Evolutionary conservation across 1,284 basidiomycete species (phyloP).

Genomic region (Trametes versicolor): DNA sequence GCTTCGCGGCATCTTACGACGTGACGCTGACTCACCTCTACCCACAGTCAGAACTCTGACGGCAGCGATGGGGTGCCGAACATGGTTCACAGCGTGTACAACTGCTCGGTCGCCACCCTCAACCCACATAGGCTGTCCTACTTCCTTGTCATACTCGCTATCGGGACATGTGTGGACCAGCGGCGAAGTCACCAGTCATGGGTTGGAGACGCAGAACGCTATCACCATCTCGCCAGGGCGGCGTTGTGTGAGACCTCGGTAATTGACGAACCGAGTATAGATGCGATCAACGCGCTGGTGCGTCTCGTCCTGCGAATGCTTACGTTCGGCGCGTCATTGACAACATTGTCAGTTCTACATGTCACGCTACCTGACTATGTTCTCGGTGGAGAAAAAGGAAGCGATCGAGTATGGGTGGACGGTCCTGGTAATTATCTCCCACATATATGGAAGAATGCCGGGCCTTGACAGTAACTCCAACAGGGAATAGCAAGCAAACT

Average conservation of each 20-base stretch:
- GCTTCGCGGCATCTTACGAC: slow-evolving; percentile 30
- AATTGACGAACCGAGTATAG: slow-evolving; percentile 71
- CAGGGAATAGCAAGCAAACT: slow-evolving; percentile 45
- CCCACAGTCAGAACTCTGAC: slow-evolving; percentile 68
- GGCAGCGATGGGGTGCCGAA: slow-evolving; percentile 71
- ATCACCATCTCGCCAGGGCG: slow-evolving; percentile 66
- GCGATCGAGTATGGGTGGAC: slow-evolving; percentile 76
- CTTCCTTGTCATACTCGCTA: slow-evolving; percentile 69
- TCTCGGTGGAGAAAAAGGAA: slow-evolving; percentile 74
- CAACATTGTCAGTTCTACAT: slow-evolving; percentile 67
- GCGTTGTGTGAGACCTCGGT: slow-evolving; percentile 69
- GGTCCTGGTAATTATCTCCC: slow-evolving; percentile 56
- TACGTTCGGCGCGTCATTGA: slow-evolving; percentile 12
- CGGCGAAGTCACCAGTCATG: slow-evolving; percentile 55
- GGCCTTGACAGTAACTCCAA: neutral
- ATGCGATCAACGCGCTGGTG: slow-evolving; percentile 72
- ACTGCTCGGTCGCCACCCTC: slow-evolving; percentile 59
- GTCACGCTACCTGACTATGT: slow-evolving; percentile 76
- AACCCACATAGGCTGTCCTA: slow-evolving; percentile 69
- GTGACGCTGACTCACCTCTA: slow-evolving; percentile 30
- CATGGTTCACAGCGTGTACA: slow-evolving; percentile 71
- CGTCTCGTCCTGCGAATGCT: slow-evolving; percentile 40
- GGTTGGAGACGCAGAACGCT: slow-evolving; percentile 64
- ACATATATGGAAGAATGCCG: slow-evolving; percentile 42
- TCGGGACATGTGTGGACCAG: slow-evolving; percentile 70